These are phyloP conservation scores for Clarireedia monteithiana DNA, from an alignment of 2,329 filamentous ascomycete species.

Conservation along the genomic window DNA sequence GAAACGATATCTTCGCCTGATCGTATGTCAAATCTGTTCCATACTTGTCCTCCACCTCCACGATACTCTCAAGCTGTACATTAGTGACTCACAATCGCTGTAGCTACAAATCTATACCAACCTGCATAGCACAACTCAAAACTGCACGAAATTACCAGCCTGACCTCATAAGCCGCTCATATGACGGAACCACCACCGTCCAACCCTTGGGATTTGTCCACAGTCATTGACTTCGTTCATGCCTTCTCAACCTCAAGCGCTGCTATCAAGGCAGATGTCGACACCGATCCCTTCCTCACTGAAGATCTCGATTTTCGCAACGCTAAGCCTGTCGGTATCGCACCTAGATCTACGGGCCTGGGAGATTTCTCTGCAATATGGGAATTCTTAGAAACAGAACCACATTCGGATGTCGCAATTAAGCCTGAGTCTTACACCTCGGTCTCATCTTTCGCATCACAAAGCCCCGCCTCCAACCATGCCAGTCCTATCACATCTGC, in stretches of 20 bases:
- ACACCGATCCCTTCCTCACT: background rate
- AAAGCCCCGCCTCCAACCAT: background rate
- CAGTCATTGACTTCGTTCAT: slow-evolving; percentile 9
- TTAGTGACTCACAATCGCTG: background rate
- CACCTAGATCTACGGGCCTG: background rate
- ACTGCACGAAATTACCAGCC: background rate
- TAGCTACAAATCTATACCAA: background rate
- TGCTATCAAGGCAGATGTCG: background rate
- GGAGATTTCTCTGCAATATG: slow-evolving; percentile 6
- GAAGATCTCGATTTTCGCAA: background rate
- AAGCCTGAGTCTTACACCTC: background rate
- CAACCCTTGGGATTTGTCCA: slow-evolving; percentile 8
- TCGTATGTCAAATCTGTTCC: background rate
- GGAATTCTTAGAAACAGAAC: background rate
- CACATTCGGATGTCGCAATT: background rate
- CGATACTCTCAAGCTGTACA: too few relatives aligned
- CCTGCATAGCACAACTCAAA: background rate
- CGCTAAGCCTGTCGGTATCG: background rate
- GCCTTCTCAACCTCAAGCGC: background rate
- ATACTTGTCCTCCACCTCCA: too few relatives aligned
- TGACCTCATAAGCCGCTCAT: background rate
- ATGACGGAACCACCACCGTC: background rate
- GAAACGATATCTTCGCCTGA: background rate
- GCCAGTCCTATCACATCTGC: background rate
- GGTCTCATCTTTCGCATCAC: background rate